Evolutionary conservation across 805 yeast genomes (phyloP).

Genomic region (Maudiozyma bulderi): DNA sequence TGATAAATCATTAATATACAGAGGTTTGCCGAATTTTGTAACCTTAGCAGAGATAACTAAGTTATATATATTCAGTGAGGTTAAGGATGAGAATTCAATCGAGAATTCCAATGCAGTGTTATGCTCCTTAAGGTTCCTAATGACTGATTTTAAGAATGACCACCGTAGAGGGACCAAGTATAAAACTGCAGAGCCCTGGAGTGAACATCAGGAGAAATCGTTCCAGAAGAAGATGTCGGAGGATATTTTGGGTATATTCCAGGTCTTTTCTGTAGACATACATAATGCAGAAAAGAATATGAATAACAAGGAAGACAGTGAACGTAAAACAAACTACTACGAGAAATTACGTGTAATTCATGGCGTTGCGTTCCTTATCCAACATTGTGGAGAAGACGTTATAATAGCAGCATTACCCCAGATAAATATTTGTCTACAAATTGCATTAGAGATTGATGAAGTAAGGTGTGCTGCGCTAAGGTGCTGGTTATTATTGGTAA

Average conservation of each 20-base stretch:
- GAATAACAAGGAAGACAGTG: slow-evolving; percentile 63
- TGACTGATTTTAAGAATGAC: slow-evolving; percentile 23
- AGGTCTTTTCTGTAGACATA: slow-evolving; percentile 44
- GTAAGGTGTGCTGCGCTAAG: slow-evolving; percentile 52
- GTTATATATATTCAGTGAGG: slow-evolving; percentile 16
- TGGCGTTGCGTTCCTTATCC: slow-evolving; percentile 63
- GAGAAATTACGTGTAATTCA: slow-evolving; percentile 63
- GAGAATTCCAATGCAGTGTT: slow-evolving; percentile 21
- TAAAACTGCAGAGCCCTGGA: slow-evolving; percentile 21
- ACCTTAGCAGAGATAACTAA: slow-evolving; percentile 28
- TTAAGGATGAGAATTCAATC: slow-evolving; percentile 3
- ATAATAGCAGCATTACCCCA: slow-evolving; percentile 71
- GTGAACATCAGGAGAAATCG: slow-evolving; percentile 19
- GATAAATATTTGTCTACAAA: slow-evolving; percentile 74
- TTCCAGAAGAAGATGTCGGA: slow-evolving; percentile 40
- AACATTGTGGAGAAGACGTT: slow-evolving; percentile 38
- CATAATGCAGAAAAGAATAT: neutral
- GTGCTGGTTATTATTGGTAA: slow-evolving; percentile 59
- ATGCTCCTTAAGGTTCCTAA: slow-evolving; percentile 19
- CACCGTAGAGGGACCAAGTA: slow-evolving; percentile 21
- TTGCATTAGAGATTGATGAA: slow-evolving; percentile 55
- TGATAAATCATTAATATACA: slow-evolving; percentile 19
- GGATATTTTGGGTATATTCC: slow-evolving; percentile 65
- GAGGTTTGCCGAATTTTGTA: slow-evolving; percentile 25
- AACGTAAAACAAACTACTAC: slow-evolving; percentile 60